Evolutionary conservation across 306 rosid species (phyloP).

Genomic region (Fragaria iinumae): DNA sequence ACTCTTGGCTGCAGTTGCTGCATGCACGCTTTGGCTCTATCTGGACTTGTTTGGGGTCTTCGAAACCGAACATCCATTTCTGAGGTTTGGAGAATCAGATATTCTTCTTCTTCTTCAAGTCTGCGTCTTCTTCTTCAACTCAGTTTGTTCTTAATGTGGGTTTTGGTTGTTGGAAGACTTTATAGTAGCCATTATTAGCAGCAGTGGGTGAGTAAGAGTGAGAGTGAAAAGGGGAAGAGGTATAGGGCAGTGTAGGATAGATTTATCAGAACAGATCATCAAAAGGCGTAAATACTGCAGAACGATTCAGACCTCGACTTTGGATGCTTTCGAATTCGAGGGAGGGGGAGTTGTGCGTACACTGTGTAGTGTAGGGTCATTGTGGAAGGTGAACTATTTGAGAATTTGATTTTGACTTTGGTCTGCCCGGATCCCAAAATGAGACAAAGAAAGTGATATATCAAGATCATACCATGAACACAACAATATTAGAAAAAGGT

Average conservation of each 20-base stretch:
- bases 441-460: constrained; percentile 21
- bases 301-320: constrained; percentile 29
- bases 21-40: constrained; percentile 51
- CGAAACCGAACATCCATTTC: constrained; percentile 55
- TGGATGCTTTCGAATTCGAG: constrained; percentile 36
- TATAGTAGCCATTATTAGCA: not conserved
- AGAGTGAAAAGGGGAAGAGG: not conserved
- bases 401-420: constrained; percentile 50
- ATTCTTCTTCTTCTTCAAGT: not conserved
- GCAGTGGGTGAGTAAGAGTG: not conserved
- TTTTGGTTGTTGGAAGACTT: not conserved
- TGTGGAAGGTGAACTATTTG: not conserved
- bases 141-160: not conserved
- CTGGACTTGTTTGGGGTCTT: constrained; percentile 57
- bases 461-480: not conserved
- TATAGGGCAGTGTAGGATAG: not conserved
- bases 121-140: not conserved
- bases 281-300: constrained; percentile 29
- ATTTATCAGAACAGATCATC: constrained; percentile 15
- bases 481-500: not conserved
- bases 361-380: not conserved
- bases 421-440: constrained; percentile 28
- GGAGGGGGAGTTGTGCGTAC: not conserved
- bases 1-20: constrained; percentile 38
- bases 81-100: not conserved